A percentile compares a stretch with the other conserved stretches of the same genome.
Conservation (phyloP, 176 grass and related monocot genomes). For the Otatea glauca region DNA sequence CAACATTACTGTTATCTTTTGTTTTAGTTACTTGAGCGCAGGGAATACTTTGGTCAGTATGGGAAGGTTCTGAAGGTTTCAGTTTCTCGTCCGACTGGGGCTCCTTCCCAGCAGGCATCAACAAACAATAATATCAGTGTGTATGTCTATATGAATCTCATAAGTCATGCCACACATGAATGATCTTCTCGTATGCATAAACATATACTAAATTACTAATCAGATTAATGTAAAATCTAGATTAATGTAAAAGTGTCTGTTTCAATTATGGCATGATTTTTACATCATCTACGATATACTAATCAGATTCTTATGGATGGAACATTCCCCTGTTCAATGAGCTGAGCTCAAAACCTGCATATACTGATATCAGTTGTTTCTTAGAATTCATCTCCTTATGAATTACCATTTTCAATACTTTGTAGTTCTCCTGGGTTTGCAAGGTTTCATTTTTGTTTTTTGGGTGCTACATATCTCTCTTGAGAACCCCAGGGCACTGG, state of each 20-base stretch:
- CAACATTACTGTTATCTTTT: conserved; percentile 18
- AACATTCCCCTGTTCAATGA: not conserved
- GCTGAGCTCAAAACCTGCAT: not conserved
- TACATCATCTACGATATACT: not conserved
- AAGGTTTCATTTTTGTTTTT: conserved; percentile 14
- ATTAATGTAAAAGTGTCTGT: conserved; percentile 17
- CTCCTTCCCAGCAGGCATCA: conserved; percentile 78
- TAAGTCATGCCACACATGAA: not conserved
- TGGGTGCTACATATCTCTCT: conserved; percentile 13
- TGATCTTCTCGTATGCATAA: not conserved
- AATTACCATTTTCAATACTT: not conserved
- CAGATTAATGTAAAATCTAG: conserved; percentile 16
- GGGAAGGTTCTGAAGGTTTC: conserved; percentile 97
- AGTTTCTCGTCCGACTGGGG: conserved; percentile 70
- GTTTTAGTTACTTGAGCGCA: conserved; percentile 82
- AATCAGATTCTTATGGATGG: conserved; percentile 16
- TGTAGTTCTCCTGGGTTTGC: conserved; percentile 3
- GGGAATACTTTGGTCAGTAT: conserved; percentile 99
- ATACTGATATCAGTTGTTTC: not conserved
- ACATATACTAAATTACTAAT: too few relatives aligned
- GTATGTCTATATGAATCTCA: conserved; percentile 59
- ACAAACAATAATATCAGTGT: conserved; percentile 76
- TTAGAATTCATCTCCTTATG: not conserved
- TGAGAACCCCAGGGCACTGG: not conserved
- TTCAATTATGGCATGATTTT: conserved; percentile 7